Conservation (phyloP, 352 stramenopile species). For the Pythium brassicae region DNA sequence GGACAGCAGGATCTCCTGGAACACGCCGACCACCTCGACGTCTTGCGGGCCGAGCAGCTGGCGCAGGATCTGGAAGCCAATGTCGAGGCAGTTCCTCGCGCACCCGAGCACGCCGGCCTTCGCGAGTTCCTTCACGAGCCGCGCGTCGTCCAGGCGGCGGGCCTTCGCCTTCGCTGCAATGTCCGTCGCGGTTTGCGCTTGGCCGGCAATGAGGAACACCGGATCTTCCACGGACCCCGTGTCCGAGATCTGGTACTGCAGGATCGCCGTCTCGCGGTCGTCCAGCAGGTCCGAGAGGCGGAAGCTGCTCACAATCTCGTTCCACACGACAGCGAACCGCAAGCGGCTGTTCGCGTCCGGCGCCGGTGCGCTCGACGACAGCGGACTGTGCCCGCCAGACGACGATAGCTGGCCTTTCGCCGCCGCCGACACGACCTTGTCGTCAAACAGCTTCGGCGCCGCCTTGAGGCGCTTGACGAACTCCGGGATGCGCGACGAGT, state of each 20-base stretch:
- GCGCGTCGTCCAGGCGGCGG: constrained; percentile 49
- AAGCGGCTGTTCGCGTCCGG: constrained; percentile 76
- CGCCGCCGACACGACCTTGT: constrained; percentile 71
- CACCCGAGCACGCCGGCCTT: constrained; percentile 72
- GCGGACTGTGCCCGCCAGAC: constrained; percentile 35
- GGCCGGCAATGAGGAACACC: constrained; percentile 82
- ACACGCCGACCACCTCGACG: constrained; percentile 50
- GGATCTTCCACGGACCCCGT: constrained; percentile 76
- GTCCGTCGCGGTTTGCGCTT: constrained; percentile 66
- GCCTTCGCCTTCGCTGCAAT: constrained; percentile 58
- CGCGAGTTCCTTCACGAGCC: constrained; percentile 65
- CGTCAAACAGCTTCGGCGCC: constrained; percentile 68
- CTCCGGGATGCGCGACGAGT: constrained; percentile 74
- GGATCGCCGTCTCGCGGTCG: constrained; percentile 81
- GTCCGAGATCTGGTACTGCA: constrained; percentile 88
- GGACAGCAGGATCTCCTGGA: constrained; percentile 60
- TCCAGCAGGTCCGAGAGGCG: constrained; percentile 83
- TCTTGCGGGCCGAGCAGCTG: constrained; percentile 76
- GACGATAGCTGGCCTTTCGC: constrained; percentile 63
- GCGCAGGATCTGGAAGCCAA: constrained; percentile 75
- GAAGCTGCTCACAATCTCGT: constrained; percentile 88
- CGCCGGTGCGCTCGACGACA: constrained; percentile 46
- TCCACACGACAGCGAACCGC: constrained; percentile 86
- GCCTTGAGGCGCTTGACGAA: constrained; percentile 64
- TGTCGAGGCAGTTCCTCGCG: constrained; percentile 75